phyloP scores from a whole-genome alignment of 257 asterid genomes.

The Przewalskia tangutica region DNA sequence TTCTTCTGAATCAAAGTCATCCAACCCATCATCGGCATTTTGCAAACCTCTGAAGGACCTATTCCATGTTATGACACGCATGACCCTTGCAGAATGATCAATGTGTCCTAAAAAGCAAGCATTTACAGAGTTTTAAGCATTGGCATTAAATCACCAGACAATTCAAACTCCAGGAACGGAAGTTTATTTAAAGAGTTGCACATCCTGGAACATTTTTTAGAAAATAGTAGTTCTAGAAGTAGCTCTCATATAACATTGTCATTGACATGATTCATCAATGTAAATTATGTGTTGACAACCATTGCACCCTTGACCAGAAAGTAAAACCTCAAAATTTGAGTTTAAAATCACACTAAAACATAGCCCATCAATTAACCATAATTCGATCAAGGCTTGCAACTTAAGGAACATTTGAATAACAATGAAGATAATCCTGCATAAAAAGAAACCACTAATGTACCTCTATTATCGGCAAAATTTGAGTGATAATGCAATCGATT shows the following conservation, averaged over 20 bases:
- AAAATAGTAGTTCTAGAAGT: no score
- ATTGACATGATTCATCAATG: neutral
- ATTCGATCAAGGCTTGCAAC: neutral
- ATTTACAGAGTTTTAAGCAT: neutral
- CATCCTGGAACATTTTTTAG: no score
- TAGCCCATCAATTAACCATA: neutral
- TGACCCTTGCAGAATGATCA: constrained; percentile 87
- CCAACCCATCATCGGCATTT: constrained; percentile 44
- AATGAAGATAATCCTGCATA: neutral
- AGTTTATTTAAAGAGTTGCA: neutral
- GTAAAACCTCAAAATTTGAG: neutral
- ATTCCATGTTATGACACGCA: constrained; percentile 99
- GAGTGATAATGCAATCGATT: constrained; percentile 94
- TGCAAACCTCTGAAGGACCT: constrained; percentile 72
- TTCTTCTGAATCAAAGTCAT: constrained; percentile 87
- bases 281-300: neutral
- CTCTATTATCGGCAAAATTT: constrained; percentile 82
- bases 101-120: constrained; percentile 55
- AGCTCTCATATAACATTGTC: neutral
- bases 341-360: neutral
- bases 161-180: neutral
- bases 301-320: neutral
- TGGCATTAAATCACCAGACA: no score
- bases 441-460: constrained; percentile 17
- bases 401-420: neutral